Evolutionary conservation across 495 filamentous ascomycete species (phyloP), one percentile per base, ranked within the genome.

Genomic region (Penicillium pulvis): DNA sequence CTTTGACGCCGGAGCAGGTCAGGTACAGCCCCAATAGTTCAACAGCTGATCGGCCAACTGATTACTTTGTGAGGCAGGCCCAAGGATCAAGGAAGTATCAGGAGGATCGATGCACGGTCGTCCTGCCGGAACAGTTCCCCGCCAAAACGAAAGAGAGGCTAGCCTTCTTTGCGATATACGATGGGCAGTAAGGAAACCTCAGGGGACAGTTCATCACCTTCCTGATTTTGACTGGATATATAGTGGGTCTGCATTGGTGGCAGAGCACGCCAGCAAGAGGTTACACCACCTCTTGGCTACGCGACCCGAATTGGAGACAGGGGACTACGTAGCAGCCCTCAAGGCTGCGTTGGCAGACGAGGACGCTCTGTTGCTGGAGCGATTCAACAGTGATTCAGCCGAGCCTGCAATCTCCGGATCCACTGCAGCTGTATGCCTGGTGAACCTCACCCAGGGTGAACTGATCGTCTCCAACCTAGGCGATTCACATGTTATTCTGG

Each of bases 81-180:
- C 66, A 74, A 61, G 75, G 75, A 56, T 55, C 61, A 17, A 63
- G 75, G 41, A 43, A 59, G 0, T 58, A 51, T 14, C 75, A 78
- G 52, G 69, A 78, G 53, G 75, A 78, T 36, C 68, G 67, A 1
- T 65, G 65, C 55, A 63, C 59, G 33, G 26, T 73, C 16, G 51
- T 76, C 20, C 48, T 65, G 23, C 72, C 75, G 36, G 63, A 71
- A 2, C 62, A 73, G 7, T 75, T 78, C 55, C 64, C 64, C 16
- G 61, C 60, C 7, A 45, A 66, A 6, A 65, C 64, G 17, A 51
- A 69, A 16, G 70, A 74, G n/a, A 70, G 69, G 14, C 14, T 78
- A 17, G 75, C 69, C 9, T 68, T 75, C 41, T 73, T 78, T 56
- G 74, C 72, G 11, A 61, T 76, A 12, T 78, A 75, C 53, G 75